A percentile compares a stretch with the other conserved stretches of the same genome.
These are phyloP conservation scores for Fragaria vesca DNA, from an alignment of 306 rosid species.

Conservation along the genomic window DNA sequence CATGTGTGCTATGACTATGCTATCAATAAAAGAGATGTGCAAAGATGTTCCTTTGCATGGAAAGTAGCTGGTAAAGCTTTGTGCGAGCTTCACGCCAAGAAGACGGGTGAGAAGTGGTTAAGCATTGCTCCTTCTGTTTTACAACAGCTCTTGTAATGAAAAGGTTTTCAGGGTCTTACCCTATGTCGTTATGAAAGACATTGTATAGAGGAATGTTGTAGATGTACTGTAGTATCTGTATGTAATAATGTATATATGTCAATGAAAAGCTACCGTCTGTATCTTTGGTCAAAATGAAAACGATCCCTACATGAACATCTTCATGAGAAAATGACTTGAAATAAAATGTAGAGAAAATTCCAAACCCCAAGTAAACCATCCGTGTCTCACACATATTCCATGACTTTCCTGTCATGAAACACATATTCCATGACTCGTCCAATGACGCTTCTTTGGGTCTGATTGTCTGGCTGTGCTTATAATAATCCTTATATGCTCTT, in stretches of 20 bases:
- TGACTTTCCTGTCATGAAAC: too few species aligned
- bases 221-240: not conserved
- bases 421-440: not conserved
- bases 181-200: conserved; percentile 55
- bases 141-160: not conserved
- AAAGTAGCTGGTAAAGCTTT: not conserved
- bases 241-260: not conserved
- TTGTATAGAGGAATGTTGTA: conserved; percentile 19
- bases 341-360: not conserved
- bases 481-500: not conserved
- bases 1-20: conserved; percentile 50
- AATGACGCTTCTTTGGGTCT: not conserved
- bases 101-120: not conserved
- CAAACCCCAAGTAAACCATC: not conserved
- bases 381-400: not conserved
- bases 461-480: not conserved
- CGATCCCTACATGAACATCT: not conserved
- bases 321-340: not conserved
- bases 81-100: not conserved
- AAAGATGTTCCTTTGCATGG: not conserved
- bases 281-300: not conserved
- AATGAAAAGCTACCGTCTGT: not conserved
- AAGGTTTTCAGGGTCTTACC: conserved; percentile 22
- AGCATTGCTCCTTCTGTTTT: not conserved
- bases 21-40: not conserved